Conservation (phyloP, 2,329 filamentous ascomycete genomes). For the Phyllosticta citriasiana region DNA sequence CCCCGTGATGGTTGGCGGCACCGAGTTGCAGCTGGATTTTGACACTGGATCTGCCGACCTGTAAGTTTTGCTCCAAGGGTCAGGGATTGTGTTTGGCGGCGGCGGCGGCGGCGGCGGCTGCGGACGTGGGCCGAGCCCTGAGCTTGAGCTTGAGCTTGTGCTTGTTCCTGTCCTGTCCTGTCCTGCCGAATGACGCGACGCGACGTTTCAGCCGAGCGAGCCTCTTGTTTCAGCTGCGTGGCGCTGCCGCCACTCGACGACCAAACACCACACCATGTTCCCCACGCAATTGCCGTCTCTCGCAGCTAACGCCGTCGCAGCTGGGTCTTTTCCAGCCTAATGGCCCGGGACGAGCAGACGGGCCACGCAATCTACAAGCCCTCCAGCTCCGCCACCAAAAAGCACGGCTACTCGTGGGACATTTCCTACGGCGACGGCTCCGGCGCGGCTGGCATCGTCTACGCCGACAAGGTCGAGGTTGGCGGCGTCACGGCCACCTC, state of each 20-base stretch:
- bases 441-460: conserved; percentile 53
- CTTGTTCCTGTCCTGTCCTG: background rate
- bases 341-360: conserved; percentile 37
- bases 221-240: background rate
- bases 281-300: background rate
- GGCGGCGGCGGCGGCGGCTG: background rate
- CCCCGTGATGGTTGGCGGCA: conserved; percentile 54
- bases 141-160: too few species aligned
- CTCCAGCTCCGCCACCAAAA: conserved; percentile 34
- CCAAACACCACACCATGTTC: background rate
- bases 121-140: background rate
- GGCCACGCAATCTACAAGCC: conserved; percentile 52
- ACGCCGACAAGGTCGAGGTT: conserved; percentile 53
- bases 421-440: conserved; percentile 59
- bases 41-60: conserved; percentile 62
- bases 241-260: background rate
- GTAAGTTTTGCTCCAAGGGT: conserved; percentile 33
- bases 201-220: background rate
- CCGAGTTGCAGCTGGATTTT: conserved; percentile 56
- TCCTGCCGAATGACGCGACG: background rate
- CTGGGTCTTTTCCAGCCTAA: conserved; percentile 57
- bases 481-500: conserved; percentile 47
- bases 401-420: conserved; percentile 45
- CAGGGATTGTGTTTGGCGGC: background rate
- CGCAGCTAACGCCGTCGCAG: conserved; percentile 26